phyloP scores from a whole-genome alignment of 768 basidiomycete genomes.

The Mycena maculata region DNA sequence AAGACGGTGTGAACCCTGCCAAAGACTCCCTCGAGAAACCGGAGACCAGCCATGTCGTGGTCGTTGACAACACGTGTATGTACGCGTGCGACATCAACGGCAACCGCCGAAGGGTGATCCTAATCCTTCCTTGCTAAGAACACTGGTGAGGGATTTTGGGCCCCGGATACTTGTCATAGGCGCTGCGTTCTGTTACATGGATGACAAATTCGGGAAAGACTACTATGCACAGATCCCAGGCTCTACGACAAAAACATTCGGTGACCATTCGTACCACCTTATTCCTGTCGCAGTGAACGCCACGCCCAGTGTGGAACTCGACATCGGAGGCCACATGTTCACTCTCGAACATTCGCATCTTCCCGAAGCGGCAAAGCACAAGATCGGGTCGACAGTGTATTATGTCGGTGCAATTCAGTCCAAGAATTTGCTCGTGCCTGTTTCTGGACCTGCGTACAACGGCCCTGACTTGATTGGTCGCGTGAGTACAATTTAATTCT shows the following conservation, averaged over 20 bases:
- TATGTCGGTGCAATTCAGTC: neutral
- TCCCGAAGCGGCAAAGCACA: neutral
- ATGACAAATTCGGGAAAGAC: neutral
- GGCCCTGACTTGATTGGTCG: conserved; percentile 5
- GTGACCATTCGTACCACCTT: neutral
- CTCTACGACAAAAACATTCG: neutral
- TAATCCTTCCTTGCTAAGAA: too few relatives aligned
- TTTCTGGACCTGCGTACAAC: neutral
- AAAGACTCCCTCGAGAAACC: neutral
- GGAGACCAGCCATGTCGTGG: neutral
- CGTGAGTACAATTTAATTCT: neutral
- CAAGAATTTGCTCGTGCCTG: neutral
- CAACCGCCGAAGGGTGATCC: too few relatives aligned
- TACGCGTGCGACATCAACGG: too few relatives aligned
- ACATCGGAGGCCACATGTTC: conserved; percentile 13
- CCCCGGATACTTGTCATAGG: too few relatives aligned
- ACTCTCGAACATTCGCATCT: conserved; percentile 4
- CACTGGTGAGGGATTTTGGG: too few relatives aligned
- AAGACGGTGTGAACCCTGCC: neutral
- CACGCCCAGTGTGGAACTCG: conserved; percentile 3
- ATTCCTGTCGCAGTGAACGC: neutral
- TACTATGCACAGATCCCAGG: conserved; percentile 6
- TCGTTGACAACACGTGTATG: too few relatives aligned
- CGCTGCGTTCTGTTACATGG: conserved; percentile 12
- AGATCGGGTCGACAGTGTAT: neutral